A percentile compares a stretch with the other conserved stretches of the same genome.
Conservation (phyloP, 1,139 yeast genomes). For the Suhomyces choctaworum region DNA sequence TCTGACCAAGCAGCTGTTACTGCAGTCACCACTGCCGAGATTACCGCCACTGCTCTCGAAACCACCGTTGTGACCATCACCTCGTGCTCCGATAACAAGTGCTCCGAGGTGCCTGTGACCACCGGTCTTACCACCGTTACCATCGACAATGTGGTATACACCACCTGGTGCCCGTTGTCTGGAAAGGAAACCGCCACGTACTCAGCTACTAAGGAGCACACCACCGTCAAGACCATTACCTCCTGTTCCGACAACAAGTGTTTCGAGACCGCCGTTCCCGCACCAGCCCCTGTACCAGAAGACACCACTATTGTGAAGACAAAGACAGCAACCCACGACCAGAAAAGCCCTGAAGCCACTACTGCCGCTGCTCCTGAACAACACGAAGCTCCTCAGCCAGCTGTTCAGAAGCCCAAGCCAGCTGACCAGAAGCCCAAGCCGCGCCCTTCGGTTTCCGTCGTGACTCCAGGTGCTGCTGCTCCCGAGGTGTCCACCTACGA, state of each 20-base stretch:
- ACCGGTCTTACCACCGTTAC: slow-evolving; percentile 47
- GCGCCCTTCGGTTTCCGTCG: slow-evolving; percentile 8
- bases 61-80: slow-evolving; percentile 40
- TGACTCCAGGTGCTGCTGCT: not conserved
- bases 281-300: not conserved
- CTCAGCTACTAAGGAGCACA: slow-evolving; percentile 2
- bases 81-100: slow-evolving; percentile 41
- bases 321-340: not conserved
- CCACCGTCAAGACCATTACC: slow-evolving; percentile 4
- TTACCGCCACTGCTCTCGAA: slow-evolving; percentile 14
- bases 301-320: not conserved
- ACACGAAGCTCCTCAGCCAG: slow-evolving; percentile 7
- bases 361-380: slow-evolving; percentile 6
- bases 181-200: slow-evolving; percentile 1
- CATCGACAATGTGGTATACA: slow-evolving; percentile 15
- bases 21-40: slow-evolving; percentile 3
- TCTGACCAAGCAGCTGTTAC: slow-evolving; percentile 7
- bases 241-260: slow-evolving; percentile 2
- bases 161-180: slow-evolving; percentile 18
- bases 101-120: slow-evolving; percentile 35
- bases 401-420: not conserved
- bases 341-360: slow-evolving; percentile 5
- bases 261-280: not conserved
- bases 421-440: not conserved
- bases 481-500: too few species aligned